Evolutionary conservation across 1,284 basidiomycete genomes (phyloP).

Genomic region (Cutaneotrichosporon sp.): DNA sequence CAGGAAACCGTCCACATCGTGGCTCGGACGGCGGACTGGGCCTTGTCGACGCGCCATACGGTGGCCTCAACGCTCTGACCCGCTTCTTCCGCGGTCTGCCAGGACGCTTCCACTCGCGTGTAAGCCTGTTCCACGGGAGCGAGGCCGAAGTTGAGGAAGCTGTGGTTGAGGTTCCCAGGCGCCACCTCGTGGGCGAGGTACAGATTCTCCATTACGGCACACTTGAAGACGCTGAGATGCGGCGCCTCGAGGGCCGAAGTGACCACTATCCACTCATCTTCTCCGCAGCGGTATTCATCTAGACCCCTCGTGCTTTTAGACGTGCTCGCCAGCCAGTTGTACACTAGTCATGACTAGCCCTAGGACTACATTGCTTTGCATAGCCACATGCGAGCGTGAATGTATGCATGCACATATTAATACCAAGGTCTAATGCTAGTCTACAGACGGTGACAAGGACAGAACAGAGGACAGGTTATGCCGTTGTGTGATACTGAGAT

Average conservation of each 20-base stretch:
- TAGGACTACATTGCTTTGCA: slow-evolving; percentile 4
- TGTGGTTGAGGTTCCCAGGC: slow-evolving; percentile 8
- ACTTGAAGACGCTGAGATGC: slow-evolving; percentile 53
- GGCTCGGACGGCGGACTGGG: not conserved
- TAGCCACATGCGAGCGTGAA: not conserved
- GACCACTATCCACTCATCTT: slow-evolving; percentile 54
- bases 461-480: not conserved
- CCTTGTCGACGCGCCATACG: not conserved
- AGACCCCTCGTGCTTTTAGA: not conserved
- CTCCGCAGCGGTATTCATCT: slow-evolving; percentile 48
- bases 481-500: not conserved
- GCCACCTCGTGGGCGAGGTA: slow-evolving; percentile 47
- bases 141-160: not conserved
- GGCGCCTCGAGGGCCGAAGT: slow-evolving; percentile 47
- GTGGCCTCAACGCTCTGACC: slow-evolving; percentile 22
- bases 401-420: slow-evolving; percentile 8
- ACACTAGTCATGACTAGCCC: not conserved
- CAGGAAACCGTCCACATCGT: not conserved
- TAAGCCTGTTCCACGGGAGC: slow-evolving; percentile 16
- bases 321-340: not conserved
- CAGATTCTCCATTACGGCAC: slow-evolving; percentile 52
- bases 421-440: not conserved
- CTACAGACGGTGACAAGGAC: not conserved
- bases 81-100: slow-evolving; percentile 43
- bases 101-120: slow-evolving; percentile 33